These are phyloP conservation scores for Anisodus acutangulus DNA, from an alignment of 257 asterid species.

Conservation along the genomic window DNA sequence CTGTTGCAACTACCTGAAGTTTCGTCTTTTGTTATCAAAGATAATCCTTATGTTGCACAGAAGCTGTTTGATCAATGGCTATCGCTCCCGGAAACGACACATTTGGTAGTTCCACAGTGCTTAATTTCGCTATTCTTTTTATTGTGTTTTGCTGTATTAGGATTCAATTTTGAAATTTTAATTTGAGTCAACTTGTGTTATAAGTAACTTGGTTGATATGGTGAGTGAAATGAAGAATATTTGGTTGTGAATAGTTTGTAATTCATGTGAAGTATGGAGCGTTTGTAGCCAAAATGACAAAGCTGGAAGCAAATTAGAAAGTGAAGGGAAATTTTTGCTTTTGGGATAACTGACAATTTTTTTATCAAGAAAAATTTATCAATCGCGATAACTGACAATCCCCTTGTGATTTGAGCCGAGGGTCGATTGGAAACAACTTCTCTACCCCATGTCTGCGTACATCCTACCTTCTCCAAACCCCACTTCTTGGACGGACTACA, in stretches of 20 bases:
- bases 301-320: not conserved
- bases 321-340: not conserved
- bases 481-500: too few species aligned
- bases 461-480: too few species aligned
- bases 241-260: not conserved
- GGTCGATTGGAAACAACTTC: too few species aligned
- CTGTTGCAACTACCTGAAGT: constrained; percentile 87
- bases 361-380: too few species aligned
- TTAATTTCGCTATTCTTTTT: not conserved
- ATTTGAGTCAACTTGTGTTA: not conserved
- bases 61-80: constrained; percentile 96
- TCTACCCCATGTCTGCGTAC: too few species aligned
- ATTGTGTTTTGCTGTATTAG: not conserved
- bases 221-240: not conserved
- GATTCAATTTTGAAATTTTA: not conserved
- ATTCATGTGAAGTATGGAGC: not conserved
- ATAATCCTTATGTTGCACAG: constrained; percentile 73
- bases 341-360: not conserved
- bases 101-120: constrained; percentile 56
- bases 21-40: constrained; percentile 74
- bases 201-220: not conserved
- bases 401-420: not conserved
- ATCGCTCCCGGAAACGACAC: constrained; percentile 74
- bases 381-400: not conserved
- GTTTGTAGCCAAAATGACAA: not conserved